phyloP scores from a whole-genome alignment of 208 protist genomes.

The Crithidia brevicula region DNA sequence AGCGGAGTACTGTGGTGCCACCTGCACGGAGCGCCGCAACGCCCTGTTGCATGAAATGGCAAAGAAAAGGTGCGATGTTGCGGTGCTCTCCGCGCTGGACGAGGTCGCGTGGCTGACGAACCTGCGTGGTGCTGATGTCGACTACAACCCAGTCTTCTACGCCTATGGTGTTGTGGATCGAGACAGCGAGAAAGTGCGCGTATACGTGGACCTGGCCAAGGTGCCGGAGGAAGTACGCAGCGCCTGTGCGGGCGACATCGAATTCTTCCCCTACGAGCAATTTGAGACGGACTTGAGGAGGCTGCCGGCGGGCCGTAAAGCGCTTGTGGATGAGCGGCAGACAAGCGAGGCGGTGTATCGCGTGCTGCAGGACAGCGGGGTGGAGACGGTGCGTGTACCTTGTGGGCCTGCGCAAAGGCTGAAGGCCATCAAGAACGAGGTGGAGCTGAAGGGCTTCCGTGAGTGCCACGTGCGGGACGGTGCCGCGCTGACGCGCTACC shows the following conservation, averaged over 20 bases:
- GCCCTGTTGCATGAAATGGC: slow-evolving; percentile 52
- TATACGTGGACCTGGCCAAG: slow-evolving; percentile 40
- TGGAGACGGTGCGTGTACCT: slow-evolving; percentile 42
- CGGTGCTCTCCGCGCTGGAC: slow-evolving; percentile 89
- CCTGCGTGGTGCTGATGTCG: slow-evolving; percentile 87
- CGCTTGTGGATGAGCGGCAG: slow-evolving; percentile 73
- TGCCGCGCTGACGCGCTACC: slow-evolving; percentile 90
- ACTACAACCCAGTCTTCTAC: slow-evolving; percentile 93
- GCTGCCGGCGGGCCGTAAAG: slow-evolving; percentile 39
- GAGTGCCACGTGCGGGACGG: slow-evolving; percentile 94
- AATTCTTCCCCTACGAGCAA: slow-evolving; percentile 76
- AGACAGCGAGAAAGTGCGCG: slow-evolving; percentile 38
- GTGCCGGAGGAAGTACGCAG: slow-evolving; percentile 32
- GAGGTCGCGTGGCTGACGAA: slow-evolving; percentile 95
- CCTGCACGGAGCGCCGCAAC: slow-evolving; percentile 55
- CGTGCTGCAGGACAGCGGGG: slow-evolving; percentile 39
- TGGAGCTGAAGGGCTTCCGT: slow-evolving; percentile 93
- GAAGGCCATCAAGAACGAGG: slow-evolving; percentile 93
- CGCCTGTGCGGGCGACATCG: slow-evolving; percentile 32
- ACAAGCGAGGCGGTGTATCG: slow-evolving; percentile 71
- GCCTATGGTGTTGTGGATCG: slow-evolving; percentile 80
- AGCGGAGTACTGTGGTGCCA: slow-evolving; percentile 71
- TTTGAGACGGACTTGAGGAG: slow-evolving; percentile 58
- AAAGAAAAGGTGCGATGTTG: slow-evolving; percentile 56
- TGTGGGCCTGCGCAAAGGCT: slow-evolving; percentile 76